Evolutionary conservation across 768 basidiomycete species (phyloP).

Genomic region (Lactarius pseudohatsudake): DNA sequence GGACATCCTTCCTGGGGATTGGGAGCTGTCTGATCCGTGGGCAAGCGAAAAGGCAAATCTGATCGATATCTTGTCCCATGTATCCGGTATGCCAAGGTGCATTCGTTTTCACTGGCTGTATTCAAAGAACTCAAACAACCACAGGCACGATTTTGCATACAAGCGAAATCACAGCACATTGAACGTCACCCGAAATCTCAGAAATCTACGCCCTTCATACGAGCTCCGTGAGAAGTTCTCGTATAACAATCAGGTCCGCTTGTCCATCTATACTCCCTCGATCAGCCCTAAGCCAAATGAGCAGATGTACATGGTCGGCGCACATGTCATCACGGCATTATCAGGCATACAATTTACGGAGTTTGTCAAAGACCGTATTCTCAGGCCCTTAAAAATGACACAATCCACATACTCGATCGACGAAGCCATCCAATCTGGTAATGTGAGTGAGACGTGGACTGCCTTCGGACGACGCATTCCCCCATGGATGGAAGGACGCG

Average conservation of each 20-base stretch:
- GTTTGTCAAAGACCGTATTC: conserved; percentile 45
- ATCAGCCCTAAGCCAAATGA: conserved; percentile 7
- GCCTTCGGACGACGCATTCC: no score
- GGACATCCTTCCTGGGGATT: conserved; percentile 28
- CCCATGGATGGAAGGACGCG: no score
- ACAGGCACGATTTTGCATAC: no score
- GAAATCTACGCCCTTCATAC: no score
- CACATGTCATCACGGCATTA: no score
- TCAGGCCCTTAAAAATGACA: conserved; percentile 43
- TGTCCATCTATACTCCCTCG: no score
- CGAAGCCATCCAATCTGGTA: conserved; percentile 38
- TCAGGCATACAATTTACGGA: conserved; percentile 35
- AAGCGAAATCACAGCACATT: no score
- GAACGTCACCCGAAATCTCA: conserved; percentile 24
- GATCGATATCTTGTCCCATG: conserved; percentile 42
- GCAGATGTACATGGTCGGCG: no score
- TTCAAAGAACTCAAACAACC: no score
- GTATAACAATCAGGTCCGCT: no score
- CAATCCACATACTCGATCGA: conserved; percentile 40
- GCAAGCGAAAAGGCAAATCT: conserved; percentile 40
- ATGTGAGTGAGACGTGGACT: conserved; percentile 34
- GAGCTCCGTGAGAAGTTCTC: no score
- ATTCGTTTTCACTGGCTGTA: neutral
- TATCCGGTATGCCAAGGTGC: conserved; percentile 42
- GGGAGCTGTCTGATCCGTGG: conserved; percentile 45